Evolutionary conservation across 2,329 filamentous ascomycete genomes (phyloP).

Genomic region (Alternaria dauci): DNA sequence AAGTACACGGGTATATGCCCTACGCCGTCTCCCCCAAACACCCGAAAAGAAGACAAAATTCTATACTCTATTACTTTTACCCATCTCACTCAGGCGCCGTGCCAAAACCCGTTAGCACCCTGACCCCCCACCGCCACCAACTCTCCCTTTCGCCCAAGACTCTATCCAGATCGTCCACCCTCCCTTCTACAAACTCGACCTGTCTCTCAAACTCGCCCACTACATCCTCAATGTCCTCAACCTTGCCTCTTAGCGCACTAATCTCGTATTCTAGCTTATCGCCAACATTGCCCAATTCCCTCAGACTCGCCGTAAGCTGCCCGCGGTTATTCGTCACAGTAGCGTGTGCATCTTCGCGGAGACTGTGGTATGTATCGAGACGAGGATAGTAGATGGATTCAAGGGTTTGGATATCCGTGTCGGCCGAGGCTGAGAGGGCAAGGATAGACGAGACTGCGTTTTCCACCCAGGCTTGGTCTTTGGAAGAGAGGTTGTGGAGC

Average conservation of each 20-base stretch:
- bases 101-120: constrained; percentile 9
- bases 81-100: not conserved
- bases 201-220: constrained; percentile 81
- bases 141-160: constrained; percentile 49
- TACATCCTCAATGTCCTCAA: constrained; percentile 86
- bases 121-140: constrained; percentile 45
- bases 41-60: not conserved
- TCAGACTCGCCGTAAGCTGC: constrained; percentile 73
- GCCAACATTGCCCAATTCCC: constrained; percentile 80
- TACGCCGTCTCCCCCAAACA: not conserved
- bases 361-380: constrained; percentile 72
- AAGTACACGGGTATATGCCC: constrained; percentile 3
- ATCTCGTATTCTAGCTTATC: constrained; percentile 95
- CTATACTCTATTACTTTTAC: not conserved
- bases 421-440: constrained; percentile 68
- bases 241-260: constrained; percentile 76
- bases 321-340: constrained; percentile 74
- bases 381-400: constrained; percentile 77
- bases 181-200: constrained; percentile 54
- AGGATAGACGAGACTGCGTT: constrained; percentile 65
- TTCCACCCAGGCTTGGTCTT: constrained; percentile 69
- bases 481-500: constrained; percentile 65
- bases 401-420: constrained; percentile 65
- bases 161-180: constrained; percentile 66
- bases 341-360: constrained; percentile 73